Conservation (phyloP, 768 basidiomycete species). For the Suillus cothurnatus region DNA sequence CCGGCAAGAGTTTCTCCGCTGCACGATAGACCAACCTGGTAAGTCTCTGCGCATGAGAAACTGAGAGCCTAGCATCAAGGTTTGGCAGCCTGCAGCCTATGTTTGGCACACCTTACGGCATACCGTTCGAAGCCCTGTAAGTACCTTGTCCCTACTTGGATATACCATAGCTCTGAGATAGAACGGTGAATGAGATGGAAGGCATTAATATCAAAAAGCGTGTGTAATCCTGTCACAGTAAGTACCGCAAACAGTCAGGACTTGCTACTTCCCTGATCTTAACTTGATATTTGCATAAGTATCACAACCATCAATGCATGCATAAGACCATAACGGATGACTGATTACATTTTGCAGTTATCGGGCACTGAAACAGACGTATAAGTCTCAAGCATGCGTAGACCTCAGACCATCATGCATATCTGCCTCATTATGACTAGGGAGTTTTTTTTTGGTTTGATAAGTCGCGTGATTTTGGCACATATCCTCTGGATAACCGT, state of each 20-base stretch:
- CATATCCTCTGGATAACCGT: background rate
- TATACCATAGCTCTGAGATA: background rate
- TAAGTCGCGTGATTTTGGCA: background rate
- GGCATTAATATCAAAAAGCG: background rate
- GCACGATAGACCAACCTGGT: background rate
- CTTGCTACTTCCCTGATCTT: background rate
- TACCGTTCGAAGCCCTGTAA: background rate
- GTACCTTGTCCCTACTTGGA: conserved; percentile 1
- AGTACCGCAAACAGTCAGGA: background rate
- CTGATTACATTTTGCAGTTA: background rate
- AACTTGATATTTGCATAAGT: background rate
- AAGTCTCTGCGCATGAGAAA: background rate
- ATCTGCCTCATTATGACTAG: background rate
- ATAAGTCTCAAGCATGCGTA: background rate
- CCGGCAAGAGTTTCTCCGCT: background rate
- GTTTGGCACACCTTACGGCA: background rate
- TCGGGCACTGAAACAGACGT: background rate
- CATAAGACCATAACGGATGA: background rate
- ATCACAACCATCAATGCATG: background rate
- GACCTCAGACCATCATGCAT: background rate
- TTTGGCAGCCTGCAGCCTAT: background rate
- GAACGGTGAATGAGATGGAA: conserved; percentile 3
- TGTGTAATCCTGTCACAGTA: background rate
- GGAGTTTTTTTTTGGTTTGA: background rate
- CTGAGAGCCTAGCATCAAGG: background rate